phyloP scores from a whole-genome alignment of 192 early-diverging fungal species.

The Dissophora ornata region DNA sequence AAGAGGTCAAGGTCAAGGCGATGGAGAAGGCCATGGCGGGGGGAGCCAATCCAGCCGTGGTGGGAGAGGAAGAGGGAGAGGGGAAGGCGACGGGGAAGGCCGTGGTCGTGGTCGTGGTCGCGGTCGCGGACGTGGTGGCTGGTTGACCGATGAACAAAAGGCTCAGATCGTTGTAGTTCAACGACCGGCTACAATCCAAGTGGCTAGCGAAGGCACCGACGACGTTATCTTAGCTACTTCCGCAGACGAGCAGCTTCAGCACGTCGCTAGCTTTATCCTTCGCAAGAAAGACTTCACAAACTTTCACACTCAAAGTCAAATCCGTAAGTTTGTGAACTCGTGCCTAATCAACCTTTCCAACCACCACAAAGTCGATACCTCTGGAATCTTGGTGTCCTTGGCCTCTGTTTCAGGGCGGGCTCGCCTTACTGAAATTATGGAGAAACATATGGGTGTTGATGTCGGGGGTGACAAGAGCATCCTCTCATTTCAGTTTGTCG shows the following conservation, averaged over 20 bases:
- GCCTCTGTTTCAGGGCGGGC: constrained; percentile 10
- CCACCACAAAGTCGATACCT: constrained; percentile 32
- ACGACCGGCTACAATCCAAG: constrained; percentile 13
- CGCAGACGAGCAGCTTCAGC: neutral
- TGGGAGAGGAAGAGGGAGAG: neutral
- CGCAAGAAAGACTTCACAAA: neutral
- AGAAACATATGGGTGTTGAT: constrained; percentile 37
- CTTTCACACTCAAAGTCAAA: neutral
- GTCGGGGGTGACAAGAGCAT: constrained; percentile 1
- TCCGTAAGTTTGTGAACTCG: constrained; percentile 41
- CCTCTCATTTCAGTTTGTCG: constrained; percentile 53
- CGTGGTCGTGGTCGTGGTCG: neutral
- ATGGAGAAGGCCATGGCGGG: neutral
- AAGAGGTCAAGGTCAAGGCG: neutral
- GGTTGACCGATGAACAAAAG: constrained; percentile 5
- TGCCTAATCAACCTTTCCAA: constrained; percentile 48
- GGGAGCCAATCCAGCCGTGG: neutral
- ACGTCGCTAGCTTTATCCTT: constrained; percentile 12
- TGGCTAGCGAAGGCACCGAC: constrained; percentile 44
- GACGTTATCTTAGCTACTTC: constrained; percentile 26
- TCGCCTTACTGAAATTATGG: constrained; percentile 36
- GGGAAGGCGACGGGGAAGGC: neutral
- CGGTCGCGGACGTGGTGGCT: neutral
- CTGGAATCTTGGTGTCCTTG: constrained; percentile 34
- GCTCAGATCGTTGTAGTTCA: constrained; percentile 1